Conservation (phyloP, 2,329 filamentous ascomycete genomes). For the Coniochaeta sp. region DNA sequence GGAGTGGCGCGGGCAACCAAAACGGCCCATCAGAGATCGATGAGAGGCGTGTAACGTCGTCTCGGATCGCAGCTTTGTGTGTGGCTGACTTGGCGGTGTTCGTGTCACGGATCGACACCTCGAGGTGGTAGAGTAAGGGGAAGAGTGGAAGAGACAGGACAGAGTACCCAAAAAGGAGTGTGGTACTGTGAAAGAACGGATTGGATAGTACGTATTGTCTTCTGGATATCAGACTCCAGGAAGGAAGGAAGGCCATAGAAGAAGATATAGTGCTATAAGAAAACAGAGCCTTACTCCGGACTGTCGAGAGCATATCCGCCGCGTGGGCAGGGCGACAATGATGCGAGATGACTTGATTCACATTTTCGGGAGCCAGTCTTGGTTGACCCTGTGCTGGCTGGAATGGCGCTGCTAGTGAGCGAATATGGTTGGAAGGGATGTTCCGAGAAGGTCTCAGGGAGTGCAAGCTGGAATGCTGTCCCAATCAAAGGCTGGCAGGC, state of each 20-base stretch:
- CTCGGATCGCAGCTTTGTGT: conserved; percentile 1
- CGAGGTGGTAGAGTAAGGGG: not conserved
- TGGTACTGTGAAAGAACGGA: not conserved
- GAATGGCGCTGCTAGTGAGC: not conserved
- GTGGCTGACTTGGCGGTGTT: not conserved
- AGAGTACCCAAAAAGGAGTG: not conserved
- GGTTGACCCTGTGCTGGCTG: not conserved
- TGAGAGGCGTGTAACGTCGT: not conserved
- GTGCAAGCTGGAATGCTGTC: not conserved
- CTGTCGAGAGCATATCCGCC: not conserved
- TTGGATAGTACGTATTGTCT: not conserved
- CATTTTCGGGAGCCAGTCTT: not conserved
- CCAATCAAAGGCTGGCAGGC: not conserved
- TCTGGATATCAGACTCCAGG: not conserved
- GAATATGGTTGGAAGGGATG: not conserved
- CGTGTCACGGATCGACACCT: not conserved
- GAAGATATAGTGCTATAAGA: conserved; percentile 1
- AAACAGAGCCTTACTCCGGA: not conserved
- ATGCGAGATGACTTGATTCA: not conserved
- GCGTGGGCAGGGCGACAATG: not conserved
- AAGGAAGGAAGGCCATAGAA: not conserved
- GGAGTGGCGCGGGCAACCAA: not conserved
- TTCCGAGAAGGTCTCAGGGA: not conserved
- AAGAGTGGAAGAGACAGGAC: not conserved
- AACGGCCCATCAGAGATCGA: not conserved